These are phyloP conservation scores for Zygotorulaspora chibaensis DNA, from an alignment of 805 yeast species.

Conservation along the genomic window DNA sequence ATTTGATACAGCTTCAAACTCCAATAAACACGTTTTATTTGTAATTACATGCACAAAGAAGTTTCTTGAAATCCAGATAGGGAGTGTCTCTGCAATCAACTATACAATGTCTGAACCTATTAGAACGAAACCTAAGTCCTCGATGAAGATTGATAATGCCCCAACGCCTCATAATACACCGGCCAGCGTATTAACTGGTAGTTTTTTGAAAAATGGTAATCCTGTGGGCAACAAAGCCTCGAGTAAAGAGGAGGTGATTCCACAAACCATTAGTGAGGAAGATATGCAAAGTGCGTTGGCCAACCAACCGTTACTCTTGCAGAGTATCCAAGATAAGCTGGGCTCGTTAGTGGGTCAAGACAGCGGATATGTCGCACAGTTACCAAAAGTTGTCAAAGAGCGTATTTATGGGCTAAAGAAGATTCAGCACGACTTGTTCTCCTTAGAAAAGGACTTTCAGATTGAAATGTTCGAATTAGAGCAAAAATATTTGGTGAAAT, in stretches of 20 bases:
- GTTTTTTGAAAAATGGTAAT: constrained; percentile 59
- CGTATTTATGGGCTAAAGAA: constrained; percentile 80
- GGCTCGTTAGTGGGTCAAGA: constrained; percentile 80
- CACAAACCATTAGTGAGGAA: constrained; percentile 72
- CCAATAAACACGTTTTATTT: not conserved
- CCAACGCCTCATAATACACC: constrained; percentile 99
- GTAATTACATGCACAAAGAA: not conserved
- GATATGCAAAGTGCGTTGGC: constrained; percentile 49
- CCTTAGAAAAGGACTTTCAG: constrained; percentile 87
- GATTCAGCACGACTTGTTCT: constrained; percentile 72
- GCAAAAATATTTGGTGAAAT: constrained; percentile 66
- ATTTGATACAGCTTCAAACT: not conserved
- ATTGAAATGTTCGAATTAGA: constrained; percentile 83
- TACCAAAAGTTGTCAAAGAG: constrained; percentile 68
- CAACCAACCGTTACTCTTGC: constrained; percentile 75
- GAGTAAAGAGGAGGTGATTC: constrained; percentile 34
- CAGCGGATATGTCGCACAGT: constrained; percentile 75
- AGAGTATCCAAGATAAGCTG: constrained; percentile 85
- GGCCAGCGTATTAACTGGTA: constrained; percentile 65
- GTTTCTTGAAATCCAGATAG: not conserved
- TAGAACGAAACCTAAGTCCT: constrained; percentile 46
- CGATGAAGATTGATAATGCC: constrained; percentile 78
- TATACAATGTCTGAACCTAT: constrained; percentile 77
- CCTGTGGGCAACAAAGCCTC: constrained; percentile 39
- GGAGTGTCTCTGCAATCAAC: no score